Evolutionary conservation across 139 green algal genomes (phyloP).

Genomic region (Chlamydomonas eustigma): DNA sequence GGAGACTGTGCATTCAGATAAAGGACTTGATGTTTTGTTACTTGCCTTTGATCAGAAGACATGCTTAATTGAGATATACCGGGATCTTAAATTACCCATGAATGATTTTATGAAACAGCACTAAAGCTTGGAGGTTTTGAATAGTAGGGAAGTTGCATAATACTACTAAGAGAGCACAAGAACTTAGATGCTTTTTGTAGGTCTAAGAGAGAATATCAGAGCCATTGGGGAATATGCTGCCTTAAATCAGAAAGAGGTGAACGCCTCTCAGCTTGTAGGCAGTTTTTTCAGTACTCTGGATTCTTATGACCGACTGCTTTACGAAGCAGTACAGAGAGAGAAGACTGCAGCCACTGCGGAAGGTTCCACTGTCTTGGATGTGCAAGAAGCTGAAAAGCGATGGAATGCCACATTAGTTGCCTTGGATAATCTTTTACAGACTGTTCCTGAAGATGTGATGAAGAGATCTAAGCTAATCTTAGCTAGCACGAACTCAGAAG

Average conservation of each 20-base stretch:
- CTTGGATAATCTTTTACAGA: neutral
- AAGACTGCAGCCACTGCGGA: too few species aligned
- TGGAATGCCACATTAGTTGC: neutral
- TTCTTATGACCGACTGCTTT: constrained; percentile 31
- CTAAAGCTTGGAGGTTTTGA: too few species aligned
- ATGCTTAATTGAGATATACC: too few species aligned
- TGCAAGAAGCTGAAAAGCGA: neutral
- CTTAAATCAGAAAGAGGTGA: neutral
- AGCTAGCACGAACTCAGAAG: neutral
- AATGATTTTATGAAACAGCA: too few species aligned
- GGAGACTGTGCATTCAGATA: too few species aligned
- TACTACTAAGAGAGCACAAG: neutral
- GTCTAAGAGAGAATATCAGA: constrained; percentile 39
- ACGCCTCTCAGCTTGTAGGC: constrained; percentile 18
- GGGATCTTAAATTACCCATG: too few species aligned
- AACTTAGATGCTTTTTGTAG: neutral
- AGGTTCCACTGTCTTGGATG: too few species aligned
- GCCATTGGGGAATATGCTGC: constrained; percentile 35
- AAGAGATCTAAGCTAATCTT: neutral
- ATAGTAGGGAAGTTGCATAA: too few species aligned
- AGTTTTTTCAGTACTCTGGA: constrained; percentile 33
- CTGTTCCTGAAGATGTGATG: neutral
- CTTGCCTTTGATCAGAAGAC: too few species aligned
- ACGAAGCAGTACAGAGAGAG: neutral
- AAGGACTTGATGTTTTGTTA: too few species aligned